Base-by-base conservation (phyloP, 2,329 filamentous ascomycete species). In the Trichoderma semiorbis region DNA sequence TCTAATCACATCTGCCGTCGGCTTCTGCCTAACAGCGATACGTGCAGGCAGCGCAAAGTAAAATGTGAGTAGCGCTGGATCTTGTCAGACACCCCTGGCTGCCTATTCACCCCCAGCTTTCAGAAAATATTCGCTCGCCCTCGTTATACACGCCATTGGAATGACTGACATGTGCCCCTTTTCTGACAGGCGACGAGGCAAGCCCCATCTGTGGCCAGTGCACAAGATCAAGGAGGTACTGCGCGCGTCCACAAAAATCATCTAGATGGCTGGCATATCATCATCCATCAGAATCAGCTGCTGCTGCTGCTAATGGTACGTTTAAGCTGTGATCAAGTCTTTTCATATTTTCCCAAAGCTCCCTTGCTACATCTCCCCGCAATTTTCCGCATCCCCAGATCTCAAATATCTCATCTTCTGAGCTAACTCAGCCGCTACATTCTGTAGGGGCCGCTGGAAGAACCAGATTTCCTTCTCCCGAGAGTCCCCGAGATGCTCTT, bases 21-120 rank as follows among this genome's bases (percentile, higher is more conserved):
- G 47, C 32, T 39, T 24, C 36, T 58, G 21, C 5, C 32, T 34
- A 36, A 34, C 39, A 82, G 81, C 74, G 80, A 82, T 58, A 82
- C 80, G 2, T 82, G 81, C 66, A 79, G 80, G 3, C 75, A 76
- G 12, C 81, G 81, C 64, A 82, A 82, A 69, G 70, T 82, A 2
- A 82, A 81, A 71, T 82, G 80, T 80, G 72, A 12, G 72, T 64
- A 4, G 30, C 28, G 30, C 64, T 21, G 12, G 10, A 21, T 28
- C 4, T 14, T 14, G 30, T n/a, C 11, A 18, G 21, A 12, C 39
- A 11, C n/a, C 24, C 24, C 7, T 8, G 18, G 11, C 16, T 32
- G 26, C n/a, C n/a, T 28, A 7, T 12, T 11, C 18, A 24, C 43
- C 6, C 7, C 18, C 28, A 28, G 18, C 11, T 43, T 58, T 12